Evolutionary conservation across 495 filamentous ascomycete genomes (phyloP), one percentile per base, ranked within the genome.

Genomic region (Emericellopsis terricola): DNA sequence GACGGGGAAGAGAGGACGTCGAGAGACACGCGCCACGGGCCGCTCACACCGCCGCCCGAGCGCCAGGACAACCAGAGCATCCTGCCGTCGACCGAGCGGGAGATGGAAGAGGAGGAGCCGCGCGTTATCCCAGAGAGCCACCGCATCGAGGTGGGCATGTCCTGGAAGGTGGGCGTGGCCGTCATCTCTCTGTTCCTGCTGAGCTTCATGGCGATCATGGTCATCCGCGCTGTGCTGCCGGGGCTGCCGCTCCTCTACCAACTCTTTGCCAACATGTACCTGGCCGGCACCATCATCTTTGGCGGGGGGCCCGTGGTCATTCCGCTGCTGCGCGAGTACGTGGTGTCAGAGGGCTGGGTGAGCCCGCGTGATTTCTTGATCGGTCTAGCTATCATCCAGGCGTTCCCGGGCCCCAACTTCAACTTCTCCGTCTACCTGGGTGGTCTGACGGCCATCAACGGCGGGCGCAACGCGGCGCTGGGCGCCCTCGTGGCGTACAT

Each of bases 261-360:
- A 28, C 64, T 89, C 32, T 87, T 87, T 51, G 62, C 77, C 5
- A 85, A 80, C 50, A 72, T 91, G 55, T 87, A 78, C 49, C 71
- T 87, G 5, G 80, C 82, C 3, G 81, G 82, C n/a, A 91, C 82
- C 2, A 76, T 91, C 38, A 86, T 87, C 45, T 85, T 91, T 44
- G 82, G 81, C 34, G 82, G 82, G 19, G 81, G 82, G 3, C 82
- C 82, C 0, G 82, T 87, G 15, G 82, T 91, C 3, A 81, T 91
- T 33, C 82, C 82, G 0, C 64, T 87, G 2, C 60, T 87, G 3
- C 70, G 77, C 31, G 71, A 75, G 36, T 87, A 87, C 53, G 73
- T 87, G 29, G 81, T 87, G 3, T 60, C 62, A n/a, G 71, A 74
- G 19, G 78, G 78, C 30, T 87, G 80, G 81, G 81, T 87, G 8